These are phyloP conservation scores for Brachypodium distachyon DNA, from an alignment of 202 grass and related monocot genomes.

Conservation along the genomic window DNA sequence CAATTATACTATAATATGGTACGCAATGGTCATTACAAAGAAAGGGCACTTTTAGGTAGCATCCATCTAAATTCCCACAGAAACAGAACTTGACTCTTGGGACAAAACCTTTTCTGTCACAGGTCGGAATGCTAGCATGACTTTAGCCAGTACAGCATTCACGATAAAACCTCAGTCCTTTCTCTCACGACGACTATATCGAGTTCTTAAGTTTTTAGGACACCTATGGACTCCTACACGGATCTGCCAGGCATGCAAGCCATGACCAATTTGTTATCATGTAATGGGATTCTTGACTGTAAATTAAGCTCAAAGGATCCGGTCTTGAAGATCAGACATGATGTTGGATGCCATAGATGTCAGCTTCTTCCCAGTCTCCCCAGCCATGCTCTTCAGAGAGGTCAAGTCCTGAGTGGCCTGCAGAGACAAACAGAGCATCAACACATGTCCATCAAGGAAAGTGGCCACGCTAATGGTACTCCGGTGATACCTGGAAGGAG, in stretches of 20 bases:
- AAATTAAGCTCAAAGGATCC: conserved; percentile 49
- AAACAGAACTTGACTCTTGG: not conserved
- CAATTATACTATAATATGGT: not conserved
- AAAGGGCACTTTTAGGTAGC: not conserved
- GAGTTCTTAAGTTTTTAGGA: not conserved
- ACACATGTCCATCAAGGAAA: not conserved
- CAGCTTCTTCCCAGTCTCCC: conserved; percentile 82
- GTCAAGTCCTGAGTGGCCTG: conserved; percentile 89
- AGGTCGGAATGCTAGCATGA: conserved; percentile 4
- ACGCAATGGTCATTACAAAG: not conserved
- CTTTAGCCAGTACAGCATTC: conserved; percentile 15
- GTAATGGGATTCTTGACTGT: conserved; percentile 1
- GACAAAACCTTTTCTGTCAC: conserved; percentile 13
- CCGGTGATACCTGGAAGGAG: conserved; percentile 72
- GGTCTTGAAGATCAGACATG: conserved; percentile 80
- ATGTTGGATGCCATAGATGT: conserved; percentile 82
- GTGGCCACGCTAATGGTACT: not conserved
- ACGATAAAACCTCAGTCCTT: not conserved
- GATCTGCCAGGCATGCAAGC: not conserved
- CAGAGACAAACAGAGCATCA: not conserved
- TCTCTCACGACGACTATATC: not conserved
- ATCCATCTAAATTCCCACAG: not conserved
- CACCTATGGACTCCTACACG: conserved; percentile 11
- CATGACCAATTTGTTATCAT: not conserved
- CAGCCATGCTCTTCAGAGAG: conserved; percentile 86